A percentile compares a stretch with the other conserved stretches of the same genome.
phyloP scores from a whole-genome alignment of 2,329 filamentous ascomycete species.

The Fusarium scirpi region DNA sequence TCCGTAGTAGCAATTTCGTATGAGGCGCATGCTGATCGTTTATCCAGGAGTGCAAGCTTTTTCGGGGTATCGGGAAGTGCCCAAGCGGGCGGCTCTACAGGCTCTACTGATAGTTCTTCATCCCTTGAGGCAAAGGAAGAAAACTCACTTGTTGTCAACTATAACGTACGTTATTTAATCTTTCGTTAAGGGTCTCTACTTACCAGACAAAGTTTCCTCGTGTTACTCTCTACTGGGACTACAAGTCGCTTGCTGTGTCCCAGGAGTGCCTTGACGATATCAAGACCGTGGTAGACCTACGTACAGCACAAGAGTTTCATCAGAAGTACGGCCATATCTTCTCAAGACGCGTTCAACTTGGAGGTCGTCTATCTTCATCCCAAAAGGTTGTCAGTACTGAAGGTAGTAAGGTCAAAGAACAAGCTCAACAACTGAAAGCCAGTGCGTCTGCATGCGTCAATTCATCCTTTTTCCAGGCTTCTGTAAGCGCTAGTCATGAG shows the following conservation, averaged over 20 bases:
- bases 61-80: neutral
- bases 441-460: neutral
- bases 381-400: neutral
- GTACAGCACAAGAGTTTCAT: neutral
- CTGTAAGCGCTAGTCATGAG: neutral
- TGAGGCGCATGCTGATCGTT: neutral
- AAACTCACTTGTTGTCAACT: neutral
- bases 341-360: neutral
- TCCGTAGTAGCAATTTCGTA: fast-evolving
- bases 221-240: neutral
- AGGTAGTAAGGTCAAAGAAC: neutral
- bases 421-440: neutral
- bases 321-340: neutral
- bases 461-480: neutral
- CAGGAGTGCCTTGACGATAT: neutral
- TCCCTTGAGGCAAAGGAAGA: neutral
- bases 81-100: neutral
- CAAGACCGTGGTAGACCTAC: neutral
- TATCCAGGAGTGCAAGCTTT: neutral
- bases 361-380: neutral
- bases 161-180: neutral
- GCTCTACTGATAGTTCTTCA: neutral
- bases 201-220: neutral
- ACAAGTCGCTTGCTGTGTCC: neutral
- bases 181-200: too few relatives aligned